Evolutionary conservation across 768 basidiomycete species (phyloP).

Genomic region (Tylopilus balloui): DNA sequence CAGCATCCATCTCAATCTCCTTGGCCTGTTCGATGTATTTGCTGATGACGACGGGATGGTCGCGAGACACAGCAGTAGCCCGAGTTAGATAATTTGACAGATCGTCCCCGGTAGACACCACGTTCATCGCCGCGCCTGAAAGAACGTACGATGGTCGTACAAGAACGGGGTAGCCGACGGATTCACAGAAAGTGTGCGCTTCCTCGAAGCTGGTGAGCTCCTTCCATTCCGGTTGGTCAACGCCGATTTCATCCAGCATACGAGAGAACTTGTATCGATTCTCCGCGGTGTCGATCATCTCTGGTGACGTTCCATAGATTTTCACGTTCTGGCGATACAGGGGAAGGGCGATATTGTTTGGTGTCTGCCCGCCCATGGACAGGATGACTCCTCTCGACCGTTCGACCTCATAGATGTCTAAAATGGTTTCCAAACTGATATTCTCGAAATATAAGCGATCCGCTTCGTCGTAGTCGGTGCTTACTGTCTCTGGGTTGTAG

Average conservation of each 20-base stretch:
- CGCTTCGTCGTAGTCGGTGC: constrained; percentile 98
- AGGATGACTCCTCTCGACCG: constrained; percentile 87
- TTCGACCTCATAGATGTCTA: constrained; percentile 95
- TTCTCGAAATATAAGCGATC: constrained; percentile 99
- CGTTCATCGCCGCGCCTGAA: constrained; percentile 99
- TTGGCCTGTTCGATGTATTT: constrained; percentile 99
- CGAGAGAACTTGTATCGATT: constrained; percentile 99
- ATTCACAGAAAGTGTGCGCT: constrained; percentile 84
- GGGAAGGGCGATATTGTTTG: constrained; percentile 96
- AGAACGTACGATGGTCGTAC: constrained; percentile 97
- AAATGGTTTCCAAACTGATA: constrained; percentile 91
- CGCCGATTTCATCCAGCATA: constrained; percentile 94
- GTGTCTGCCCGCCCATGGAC: constrained; percentile 98
- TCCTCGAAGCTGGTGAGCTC: constrained; percentile 90
- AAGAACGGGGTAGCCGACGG: constrained; percentile 92
- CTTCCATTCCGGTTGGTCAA: constrained; percentile 97
- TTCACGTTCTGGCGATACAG: constrained; percentile 97
- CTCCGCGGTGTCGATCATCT: constrained; percentile 99
- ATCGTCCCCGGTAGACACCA: constrained; percentile 91
- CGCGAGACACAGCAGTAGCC: constrained; percentile 93
- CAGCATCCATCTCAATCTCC: constrained; percentile 99
- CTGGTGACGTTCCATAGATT: constrained; percentile 97
- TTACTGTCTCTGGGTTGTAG: constrained; percentile 99
- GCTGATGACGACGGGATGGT: constrained; percentile 96
- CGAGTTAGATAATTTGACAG: constrained; percentile 88